Conservation (phyloP, 2,329 filamentous ascomycete genomes). For the Trichoderma harzianum region DNA sequence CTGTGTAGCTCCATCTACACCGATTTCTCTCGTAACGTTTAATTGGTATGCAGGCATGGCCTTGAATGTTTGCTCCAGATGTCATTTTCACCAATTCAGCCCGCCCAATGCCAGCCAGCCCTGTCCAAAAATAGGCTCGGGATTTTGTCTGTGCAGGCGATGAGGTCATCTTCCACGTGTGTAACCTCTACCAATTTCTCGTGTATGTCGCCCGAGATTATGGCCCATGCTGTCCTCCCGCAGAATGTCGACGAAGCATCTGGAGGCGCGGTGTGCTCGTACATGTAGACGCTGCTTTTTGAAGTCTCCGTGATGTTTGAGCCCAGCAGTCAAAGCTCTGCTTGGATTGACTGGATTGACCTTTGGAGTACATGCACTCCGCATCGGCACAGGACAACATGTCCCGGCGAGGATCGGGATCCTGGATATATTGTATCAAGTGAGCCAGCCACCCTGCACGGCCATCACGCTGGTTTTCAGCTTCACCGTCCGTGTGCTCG, state of each 20-base stretch:
- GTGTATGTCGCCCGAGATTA: neutral
- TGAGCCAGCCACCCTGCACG: slow-evolving; percentile 10
- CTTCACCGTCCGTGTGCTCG: slow-evolving; percentile 3
- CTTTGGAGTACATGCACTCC: neutral
- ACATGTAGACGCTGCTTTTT: neutral
- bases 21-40: neutral
- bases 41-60: neutral
- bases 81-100: neutral
- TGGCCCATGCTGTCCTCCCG: neutral
- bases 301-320: neutral
- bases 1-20: slow-evolving; percentile 8
- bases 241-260: neutral
- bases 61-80: neutral
- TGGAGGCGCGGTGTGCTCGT: neutral
- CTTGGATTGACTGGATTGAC: neutral
- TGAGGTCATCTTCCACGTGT: slow-evolving; percentile 8
- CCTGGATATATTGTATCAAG: neutral
- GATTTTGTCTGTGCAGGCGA: neutral
- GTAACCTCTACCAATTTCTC: slow-evolving; percentile 1
- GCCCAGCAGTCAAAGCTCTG: neutral
- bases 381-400: neutral
- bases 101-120: neutral
- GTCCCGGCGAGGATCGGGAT: neutral
- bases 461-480: neutral
- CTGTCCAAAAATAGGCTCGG: slow-evolving; percentile 14